Evolutionary conservation across 805 yeast species (phyloP).

Genomic region (Scheffersomyces ergatensis): DNA sequence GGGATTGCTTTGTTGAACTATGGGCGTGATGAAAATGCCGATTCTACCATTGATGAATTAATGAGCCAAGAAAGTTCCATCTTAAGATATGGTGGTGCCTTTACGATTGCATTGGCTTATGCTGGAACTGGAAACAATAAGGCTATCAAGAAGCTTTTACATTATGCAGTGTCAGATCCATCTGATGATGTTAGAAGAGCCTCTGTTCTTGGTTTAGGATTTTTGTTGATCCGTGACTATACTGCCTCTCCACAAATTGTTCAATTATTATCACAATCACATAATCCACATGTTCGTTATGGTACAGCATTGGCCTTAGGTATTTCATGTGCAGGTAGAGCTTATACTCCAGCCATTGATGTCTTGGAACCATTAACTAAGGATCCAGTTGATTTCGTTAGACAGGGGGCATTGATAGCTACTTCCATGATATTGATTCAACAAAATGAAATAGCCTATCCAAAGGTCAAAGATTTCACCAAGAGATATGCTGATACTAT

Average conservation of each 20-base stretch:
- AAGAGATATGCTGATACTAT: conserved; percentile 74
- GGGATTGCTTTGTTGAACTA: conserved; percentile 85
- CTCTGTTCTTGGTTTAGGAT: conserved; percentile 88
- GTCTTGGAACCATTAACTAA: conserved; percentile 89
- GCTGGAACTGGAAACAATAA: conserved; percentile 92
- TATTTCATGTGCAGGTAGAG: conserved; percentile 95
- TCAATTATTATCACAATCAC: conserved; percentile 87
- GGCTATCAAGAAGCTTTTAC: conserved; percentile 83
- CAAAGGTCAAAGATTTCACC: conserved; percentile 76
- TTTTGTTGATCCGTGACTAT: conserved; percentile 84
- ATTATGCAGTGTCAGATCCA: conserved; percentile 94
- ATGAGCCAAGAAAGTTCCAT: conserved; percentile 75
- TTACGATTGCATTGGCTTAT: conserved; percentile 90
- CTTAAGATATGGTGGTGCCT: conserved; percentile 94
- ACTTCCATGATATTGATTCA: conserved; percentile 85
- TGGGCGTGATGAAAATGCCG: conserved; percentile 83
- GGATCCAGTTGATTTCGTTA: conserved; percentile 94
- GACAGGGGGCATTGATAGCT: conserved; percentile 96
- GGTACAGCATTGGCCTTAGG: conserved; percentile 98
- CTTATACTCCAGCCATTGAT: conserved; percentile 82
- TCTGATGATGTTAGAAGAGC: conserved; percentile 96
- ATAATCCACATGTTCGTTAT: conserved; percentile 96
- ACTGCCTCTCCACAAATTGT: conserved; percentile 94
- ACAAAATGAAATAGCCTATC: conserved; percentile 78
- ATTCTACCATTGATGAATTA: conserved; percentile 61